phyloP scores from a whole-genome alignment of 441 rosid species.

The Erysimum pusillum region DNA sequence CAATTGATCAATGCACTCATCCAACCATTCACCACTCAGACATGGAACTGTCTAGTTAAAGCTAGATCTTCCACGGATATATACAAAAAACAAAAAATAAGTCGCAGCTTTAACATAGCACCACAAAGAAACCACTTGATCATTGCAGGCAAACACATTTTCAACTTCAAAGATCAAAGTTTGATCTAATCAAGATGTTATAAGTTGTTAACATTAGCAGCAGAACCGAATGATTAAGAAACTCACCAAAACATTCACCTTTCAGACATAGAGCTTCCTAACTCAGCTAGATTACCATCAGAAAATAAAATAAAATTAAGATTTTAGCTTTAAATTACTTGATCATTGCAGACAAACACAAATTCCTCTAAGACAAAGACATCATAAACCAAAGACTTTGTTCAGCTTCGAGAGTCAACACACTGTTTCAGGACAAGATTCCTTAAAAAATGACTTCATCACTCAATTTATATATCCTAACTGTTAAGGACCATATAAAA shows the following conservation, averaged over 20 bases:
- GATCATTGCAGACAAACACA: neutral
- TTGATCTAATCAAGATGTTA: neutral
- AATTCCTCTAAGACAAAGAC: conserved; percentile 2
- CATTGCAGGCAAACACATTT: conserved; percentile 12
- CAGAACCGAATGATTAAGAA: neutral
- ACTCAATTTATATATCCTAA: neutral
- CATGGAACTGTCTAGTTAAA: neutral
- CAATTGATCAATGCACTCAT: neutral
- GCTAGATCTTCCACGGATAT: neutral
- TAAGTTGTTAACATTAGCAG: neutral
- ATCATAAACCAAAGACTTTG: conserved; percentile 17
- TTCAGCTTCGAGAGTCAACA: conserved; percentile 28
- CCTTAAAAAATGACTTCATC: conserved; percentile 14
- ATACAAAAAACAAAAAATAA: neutral
- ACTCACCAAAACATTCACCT: conserved; percentile 1
- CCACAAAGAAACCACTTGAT: neutral
- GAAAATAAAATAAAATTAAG: neutral
- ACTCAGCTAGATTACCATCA: conserved; percentile 3
- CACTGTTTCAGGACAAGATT: conserved; percentile 14
- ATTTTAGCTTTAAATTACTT: neutral
- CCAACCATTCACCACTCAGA: neutral
- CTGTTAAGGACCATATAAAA: conserved; percentile 14
- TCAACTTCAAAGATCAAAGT: neutral
- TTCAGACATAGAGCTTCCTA: neutral
- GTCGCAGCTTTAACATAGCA: neutral